A percentile compares a stretch with the other conserved stretches of the same genome.
These are phyloP conservation scores for Phytopythium helicoides DNA, from an alignment of 352 stramenopile genomes.

Conservation along the genomic window DNA sequence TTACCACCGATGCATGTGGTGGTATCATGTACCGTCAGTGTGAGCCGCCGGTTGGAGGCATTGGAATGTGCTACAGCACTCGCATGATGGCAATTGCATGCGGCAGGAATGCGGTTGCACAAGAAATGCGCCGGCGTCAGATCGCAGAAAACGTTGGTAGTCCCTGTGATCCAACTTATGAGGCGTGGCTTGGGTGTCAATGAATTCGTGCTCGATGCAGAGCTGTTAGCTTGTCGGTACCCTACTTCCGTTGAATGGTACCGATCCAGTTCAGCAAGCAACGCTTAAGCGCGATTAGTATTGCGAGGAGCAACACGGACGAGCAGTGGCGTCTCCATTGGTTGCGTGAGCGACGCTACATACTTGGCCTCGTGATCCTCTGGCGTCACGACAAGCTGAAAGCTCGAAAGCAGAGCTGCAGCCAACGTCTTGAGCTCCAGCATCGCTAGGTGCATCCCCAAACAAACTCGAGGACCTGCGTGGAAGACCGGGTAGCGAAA, in stretches of 20 bases:
- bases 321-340: neutral
- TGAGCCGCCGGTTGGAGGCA: neutral
- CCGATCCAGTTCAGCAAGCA: no score
- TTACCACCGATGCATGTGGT: slow-evolving; percentile 11
- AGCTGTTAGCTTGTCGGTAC: no score
- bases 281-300: no score
- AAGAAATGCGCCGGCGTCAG: slow-evolving; percentile 27
- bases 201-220: no score
- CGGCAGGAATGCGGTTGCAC: slow-evolving; percentile 8
- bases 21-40: slow-evolving; percentile 25
- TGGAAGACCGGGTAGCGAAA: slow-evolving; percentile 38
- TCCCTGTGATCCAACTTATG: slow-evolving; percentile 15
- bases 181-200: slow-evolving; percentile 37
- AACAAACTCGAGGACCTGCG: slow-evolving; percentile 23
- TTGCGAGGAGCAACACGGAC: neutral
- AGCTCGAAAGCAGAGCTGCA: slow-evolving; percentile 31
- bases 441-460: slow-evolving; percentile 42
- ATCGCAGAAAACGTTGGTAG: slow-evolving; percentile 23
- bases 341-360: slow-evolving; percentile 1
- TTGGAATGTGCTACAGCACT: slow-evolving; percentile 31
- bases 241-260: no score
- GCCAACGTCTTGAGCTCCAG: slow-evolving; percentile 45
- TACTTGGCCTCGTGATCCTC: neutral
- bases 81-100: slow-evolving; percentile 29
- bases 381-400: slow-evolving; percentile 18